These are phyloP conservation scores for Solanum chacoense DNA, from an alignment of 305 asterid species.

Conservation along the genomic window DNA sequence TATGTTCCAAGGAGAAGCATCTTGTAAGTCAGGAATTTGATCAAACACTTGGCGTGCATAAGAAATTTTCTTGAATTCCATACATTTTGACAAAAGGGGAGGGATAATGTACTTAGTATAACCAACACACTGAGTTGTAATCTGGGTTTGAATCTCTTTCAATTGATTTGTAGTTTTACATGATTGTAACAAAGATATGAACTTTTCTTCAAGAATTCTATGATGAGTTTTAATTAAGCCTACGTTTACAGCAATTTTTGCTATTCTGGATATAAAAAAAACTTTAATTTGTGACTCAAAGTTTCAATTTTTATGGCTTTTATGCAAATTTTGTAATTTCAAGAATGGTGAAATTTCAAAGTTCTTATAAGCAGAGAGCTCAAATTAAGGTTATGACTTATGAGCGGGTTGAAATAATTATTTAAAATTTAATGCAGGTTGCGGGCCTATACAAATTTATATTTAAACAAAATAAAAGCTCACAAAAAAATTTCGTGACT, in stretches of 20 bases:
- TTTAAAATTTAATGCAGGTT: too few species aligned
- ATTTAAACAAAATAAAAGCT: too few species aligned
- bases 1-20: conserved; percentile 56
- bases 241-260: conserved; percentile 14
- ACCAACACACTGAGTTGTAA: conserved; percentile 31
- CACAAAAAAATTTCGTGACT: neutral
- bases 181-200: conserved; percentile 36
- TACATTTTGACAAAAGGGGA: conserved; percentile 39
- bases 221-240: neutral
- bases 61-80: conserved; percentile 13
- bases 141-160: conserved; percentile 56
- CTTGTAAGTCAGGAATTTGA: conserved; percentile 33
- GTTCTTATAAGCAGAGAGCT: neutral
- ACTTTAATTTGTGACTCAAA: neutral
- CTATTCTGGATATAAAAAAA: neutral
- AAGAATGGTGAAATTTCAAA: neutral
- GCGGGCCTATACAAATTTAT: neutral
- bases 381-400: neutral
- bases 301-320: neutral
- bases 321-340: neutral
- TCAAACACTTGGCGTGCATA: conserved; percentile 55
- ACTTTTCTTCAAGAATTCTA: conserved; percentile 10
- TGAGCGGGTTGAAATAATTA: neutral
- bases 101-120: conserved; percentile 37
- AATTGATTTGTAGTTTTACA: conserved; percentile 47